Evolutionary conservation across 2,329 filamentous ascomycete genomes (phyloP).

Genomic region (Sarocladium oryzae): DNA sequence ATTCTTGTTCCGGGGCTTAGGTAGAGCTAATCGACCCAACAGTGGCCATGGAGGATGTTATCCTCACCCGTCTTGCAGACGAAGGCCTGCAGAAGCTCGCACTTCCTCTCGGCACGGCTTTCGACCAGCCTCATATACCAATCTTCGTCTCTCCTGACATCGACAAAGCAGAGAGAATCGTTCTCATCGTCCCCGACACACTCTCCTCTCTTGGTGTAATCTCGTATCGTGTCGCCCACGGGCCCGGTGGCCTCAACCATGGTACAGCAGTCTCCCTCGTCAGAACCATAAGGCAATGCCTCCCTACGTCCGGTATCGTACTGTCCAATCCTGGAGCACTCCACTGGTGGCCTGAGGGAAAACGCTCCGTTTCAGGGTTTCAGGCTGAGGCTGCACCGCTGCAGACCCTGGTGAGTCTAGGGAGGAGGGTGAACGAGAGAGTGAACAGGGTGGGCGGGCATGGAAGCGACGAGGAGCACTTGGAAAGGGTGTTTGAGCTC

Average conservation of each 20-base stretch:
- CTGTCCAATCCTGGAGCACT: slow-evolving; percentile 74
- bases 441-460: slow-evolving; percentile 48
- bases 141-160: slow-evolving; percentile 57
- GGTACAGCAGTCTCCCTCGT: slow-evolving; percentile 67
- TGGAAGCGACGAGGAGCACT: slow-evolving; percentile 50
- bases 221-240: slow-evolving; percentile 60
- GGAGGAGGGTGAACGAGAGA: slow-evolving; percentile 46
- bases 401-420: slow-evolving; percentile 51
- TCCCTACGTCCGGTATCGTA: slow-evolving; percentile 49
- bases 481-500: slow-evolving; percentile 59
- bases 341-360: slow-evolving; percentile 63
- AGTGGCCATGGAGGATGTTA: slow-evolving; percentile 58
- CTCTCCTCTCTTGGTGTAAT: slow-evolving; percentile 68
- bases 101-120: slow-evolving; percentile 50
- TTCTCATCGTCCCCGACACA: slow-evolving; percentile 69
- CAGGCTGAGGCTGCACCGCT: slow-evolving; percentile 55
- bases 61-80: slow-evolving; percentile 54
- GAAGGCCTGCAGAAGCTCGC: slow-evolving; percentile 54
- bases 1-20: no score
- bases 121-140: slow-evolving; percentile 53
- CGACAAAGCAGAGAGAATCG: slow-evolving; percentile 49
- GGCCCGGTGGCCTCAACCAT: slow-evolving; percentile 57
- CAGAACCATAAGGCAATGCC: slow-evolving; percentile 32
- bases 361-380: slow-evolving; percentile 50
- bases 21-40: no score